Percentiles rank a stretch among this genome's conserved stretches.
Evolutionary conservation across 257 asterid species (phyloP).

Genomic region (Vinca minor): DNA sequence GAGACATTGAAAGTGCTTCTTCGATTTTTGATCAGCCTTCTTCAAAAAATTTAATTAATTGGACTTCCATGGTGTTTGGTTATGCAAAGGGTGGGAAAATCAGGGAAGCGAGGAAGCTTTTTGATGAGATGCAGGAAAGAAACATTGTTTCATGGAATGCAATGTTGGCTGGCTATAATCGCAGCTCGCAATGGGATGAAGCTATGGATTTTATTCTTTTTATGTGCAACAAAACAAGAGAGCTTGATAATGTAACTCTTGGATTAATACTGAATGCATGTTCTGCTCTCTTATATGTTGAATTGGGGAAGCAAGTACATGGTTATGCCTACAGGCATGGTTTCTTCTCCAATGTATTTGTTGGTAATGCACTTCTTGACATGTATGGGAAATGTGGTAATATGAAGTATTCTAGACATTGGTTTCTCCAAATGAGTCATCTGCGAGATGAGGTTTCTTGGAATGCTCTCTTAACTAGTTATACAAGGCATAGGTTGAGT

Average conservation of each 20-base stretch:
- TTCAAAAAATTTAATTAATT: slow-evolving; percentile 42
- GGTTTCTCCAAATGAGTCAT: slow-evolving; percentile 54
- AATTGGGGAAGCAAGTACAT: slow-evolving; percentile 71
- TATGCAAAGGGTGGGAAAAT: slow-evolving; percentile 44
- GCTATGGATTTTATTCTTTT: slow-evolving; percentile 47
- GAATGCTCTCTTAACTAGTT: slow-evolving; percentile 59
- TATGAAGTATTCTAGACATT: slow-evolving; percentile 46
- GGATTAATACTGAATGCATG: slow-evolving; percentile 48
- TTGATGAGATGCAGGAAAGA: slow-evolving; percentile 59
- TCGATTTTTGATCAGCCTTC: slow-evolving; percentile 39
- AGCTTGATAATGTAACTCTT: slow-evolving; percentile 51
- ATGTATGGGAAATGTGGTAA: slow-evolving; percentile 75
- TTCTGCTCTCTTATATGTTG: slow-evolving; percentile 53
- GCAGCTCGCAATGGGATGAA: slow-evolving; percentile 47
- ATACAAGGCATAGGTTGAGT: slow-evolving; percentile 46
- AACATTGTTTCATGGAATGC: slow-evolving; percentile 67
- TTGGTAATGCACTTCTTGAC: slow-evolving; percentile 58
- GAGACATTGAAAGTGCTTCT: slow-evolving; percentile 51
- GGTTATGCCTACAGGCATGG: slow-evolving; percentile 56
- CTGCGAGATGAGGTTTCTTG: slow-evolving; percentile 56
- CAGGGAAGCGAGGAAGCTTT: slow-evolving; percentile 46
- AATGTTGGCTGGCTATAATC: slow-evolving; percentile 63
- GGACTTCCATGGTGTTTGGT: slow-evolving; percentile 57
- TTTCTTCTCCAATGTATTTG: slow-evolving; percentile 32
- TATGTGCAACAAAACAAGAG: slow-evolving; percentile 36